Evolutionary conservation across 495 filamentous ascomycete genomes (phyloP), one percentile per base, ranked within the genome.

Genomic region (Tuber brumale): DNA sequence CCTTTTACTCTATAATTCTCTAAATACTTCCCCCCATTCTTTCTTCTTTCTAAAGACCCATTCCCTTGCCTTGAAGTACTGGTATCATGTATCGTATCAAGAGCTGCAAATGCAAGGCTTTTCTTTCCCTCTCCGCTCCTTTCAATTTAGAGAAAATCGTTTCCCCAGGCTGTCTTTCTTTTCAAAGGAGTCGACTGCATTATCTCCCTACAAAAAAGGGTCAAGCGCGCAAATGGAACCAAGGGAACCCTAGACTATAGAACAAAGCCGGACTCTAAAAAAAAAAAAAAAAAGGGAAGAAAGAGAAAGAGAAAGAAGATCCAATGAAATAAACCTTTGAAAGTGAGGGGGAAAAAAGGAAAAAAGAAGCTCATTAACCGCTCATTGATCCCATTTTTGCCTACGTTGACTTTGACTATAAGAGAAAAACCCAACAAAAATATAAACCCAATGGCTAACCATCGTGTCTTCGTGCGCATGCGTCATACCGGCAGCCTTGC

Each of bases 221-320:
- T 44, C 57, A 48, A 69, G 71, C 61, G 69, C 79, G 51, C 72
- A 75, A 73, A 75, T 37, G n/a, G 39, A 79, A 73, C 74, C 48
- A 70, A 66, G 61, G 69, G 72, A 72, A 72, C 70, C 76, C 51
- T 76, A 73, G 73, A 77, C 73, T 76, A 79, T 74, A 80, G 71
- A 74, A 78, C 74, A 72, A 66, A 77, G 42, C 70, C 48, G 41
- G 46, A 79, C 70, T 80, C 78, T 80, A 80, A 74, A 80, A 79
- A 72, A 73, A 71, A 16, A 6, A 27, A 61, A 31, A 35, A 35
- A 18, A 19, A 16, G 5, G 5, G 12, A 14, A 66, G 10, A 3
- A 31, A 66, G 23, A 31, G n/a, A 31, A 27, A 31, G 27, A 31
- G 5, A 61, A 14, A 27, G n/a, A 31, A 61, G 51, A 61, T 61